Conservation (phyloP, 2,329 filamentous ascomycete species). For the Ophiocordyceps robertsii region DNA sequence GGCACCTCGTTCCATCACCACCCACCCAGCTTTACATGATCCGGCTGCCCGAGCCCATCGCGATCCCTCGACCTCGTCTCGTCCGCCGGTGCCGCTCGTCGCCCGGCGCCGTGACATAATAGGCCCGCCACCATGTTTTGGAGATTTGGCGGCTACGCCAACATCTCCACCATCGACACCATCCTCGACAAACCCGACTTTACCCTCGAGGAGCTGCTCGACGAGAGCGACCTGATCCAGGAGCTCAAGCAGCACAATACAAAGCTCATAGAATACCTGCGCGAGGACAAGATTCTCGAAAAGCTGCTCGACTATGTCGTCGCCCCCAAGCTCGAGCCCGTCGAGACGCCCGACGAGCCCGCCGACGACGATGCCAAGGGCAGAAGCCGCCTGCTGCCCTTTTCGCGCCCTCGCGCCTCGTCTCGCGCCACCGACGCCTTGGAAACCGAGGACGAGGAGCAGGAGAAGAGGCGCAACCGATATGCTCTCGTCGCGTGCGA, state of each 20-base stretch:
- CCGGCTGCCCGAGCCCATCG: conserved; percentile 4
- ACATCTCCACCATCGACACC: conserved; percentile 89
- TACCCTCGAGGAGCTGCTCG: conserved; percentile 86
- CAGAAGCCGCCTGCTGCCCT: conserved; percentile 28
- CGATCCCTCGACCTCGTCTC: conserved; percentile 6
- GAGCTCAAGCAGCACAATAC: conserved; percentile 98
- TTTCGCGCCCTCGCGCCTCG: conserved; percentile 38
- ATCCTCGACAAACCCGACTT: conserved; percentile 96
- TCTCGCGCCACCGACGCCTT: conserved; percentile 34
- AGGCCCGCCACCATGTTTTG: conserved; percentile 76
- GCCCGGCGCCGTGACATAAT: conserved; percentile 18
- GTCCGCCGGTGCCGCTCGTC: conserved; percentile 16
- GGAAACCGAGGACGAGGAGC: conserved; percentile 53
- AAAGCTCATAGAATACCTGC: conserved; percentile 90
- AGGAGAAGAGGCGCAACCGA: conserved; percentile 81
- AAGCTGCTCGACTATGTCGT: conserved; percentile 84
- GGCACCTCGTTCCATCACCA: neutral
- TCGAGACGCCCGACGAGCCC: conserved; percentile 37
- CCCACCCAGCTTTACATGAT: conserved; percentile 5
- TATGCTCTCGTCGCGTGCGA: conserved; percentile 92
- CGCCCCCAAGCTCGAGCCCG: conserved; percentile 54
- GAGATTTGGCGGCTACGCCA: conserved; percentile 98
- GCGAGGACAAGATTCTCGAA: conserved; percentile 74
- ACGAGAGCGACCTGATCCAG: conserved; percentile 91
- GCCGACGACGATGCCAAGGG: conserved; percentile 36